Evolutionary conservation across 2,329 filamentous ascomycete genomes (phyloP).

Genomic region (Aspergillus versicolor): DNA sequence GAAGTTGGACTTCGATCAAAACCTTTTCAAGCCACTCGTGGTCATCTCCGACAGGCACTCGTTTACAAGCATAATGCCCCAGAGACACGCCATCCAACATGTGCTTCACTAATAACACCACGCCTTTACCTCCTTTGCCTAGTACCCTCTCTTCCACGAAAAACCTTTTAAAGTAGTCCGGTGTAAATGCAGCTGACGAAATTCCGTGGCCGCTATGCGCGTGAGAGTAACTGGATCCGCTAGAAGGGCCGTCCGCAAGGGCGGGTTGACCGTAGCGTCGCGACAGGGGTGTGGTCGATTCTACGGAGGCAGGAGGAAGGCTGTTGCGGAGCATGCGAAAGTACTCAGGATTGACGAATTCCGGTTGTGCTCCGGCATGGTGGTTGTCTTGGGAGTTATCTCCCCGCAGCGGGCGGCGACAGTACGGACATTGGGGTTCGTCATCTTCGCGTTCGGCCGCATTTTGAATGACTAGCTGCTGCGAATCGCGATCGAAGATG

Average conservation of each 20-base stretch:
- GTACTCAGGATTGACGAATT: conserved; percentile 87
- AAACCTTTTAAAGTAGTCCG: conserved; percentile 88
- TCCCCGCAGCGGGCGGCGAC: conserved; percentile 69
- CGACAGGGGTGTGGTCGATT: conserved; percentile 37
- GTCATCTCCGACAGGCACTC: conserved; percentile 91
- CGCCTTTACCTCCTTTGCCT: conserved; percentile 87
- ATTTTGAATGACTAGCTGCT: conserved; percentile 77
- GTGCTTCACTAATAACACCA: conserved; percentile 91
- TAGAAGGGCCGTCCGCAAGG: conserved; percentile 46
- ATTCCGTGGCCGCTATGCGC: conserved; percentile 65
- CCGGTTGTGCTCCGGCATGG: conserved; percentile 46
- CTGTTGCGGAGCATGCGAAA: conserved; percentile 83
- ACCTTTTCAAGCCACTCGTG: conserved; percentile 95
- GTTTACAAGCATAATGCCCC: conserved; percentile 93
- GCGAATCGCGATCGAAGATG: conserved; percentile 80
- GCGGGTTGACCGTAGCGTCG: conserved; percentile 47
- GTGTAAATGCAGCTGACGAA: conserved; percentile 81
- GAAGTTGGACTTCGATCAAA: conserved; percentile 84
- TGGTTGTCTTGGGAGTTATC: conserved; percentile 42
- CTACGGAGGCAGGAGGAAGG: conserved; percentile 51
- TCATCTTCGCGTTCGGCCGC: conserved; percentile 48
- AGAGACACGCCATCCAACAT: conserved; percentile 84
- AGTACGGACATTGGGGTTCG: conserved; percentile 78
- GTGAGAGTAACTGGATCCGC: conserved; percentile 51
- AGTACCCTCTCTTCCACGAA: conserved; percentile 87